A percentile compares a stretch with the other conserved stretches of the same genome.
Conservation (phyloP, 169 alveolate species). For the Condylostoma magnum region DNA sequence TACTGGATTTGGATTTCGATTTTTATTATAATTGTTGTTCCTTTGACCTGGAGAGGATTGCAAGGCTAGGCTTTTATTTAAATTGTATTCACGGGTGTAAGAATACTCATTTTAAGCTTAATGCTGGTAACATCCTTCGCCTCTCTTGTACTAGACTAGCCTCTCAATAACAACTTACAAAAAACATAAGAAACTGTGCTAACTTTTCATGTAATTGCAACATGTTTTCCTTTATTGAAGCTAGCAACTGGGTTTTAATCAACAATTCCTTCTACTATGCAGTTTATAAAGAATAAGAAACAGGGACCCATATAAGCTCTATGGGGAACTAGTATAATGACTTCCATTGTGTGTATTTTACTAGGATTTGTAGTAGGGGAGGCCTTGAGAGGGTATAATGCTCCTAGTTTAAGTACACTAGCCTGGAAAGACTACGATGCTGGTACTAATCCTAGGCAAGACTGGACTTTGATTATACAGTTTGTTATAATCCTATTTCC, state of each 20-base stretch:
- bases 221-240: not conserved
- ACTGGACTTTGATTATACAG: constrained; percentile 16
- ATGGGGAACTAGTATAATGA: not conserved
- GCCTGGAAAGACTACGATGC: not conserved
- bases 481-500: constrained; percentile 1
- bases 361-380: not conserved
- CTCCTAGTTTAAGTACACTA: not conserved
- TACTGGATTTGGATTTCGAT: not conserved
- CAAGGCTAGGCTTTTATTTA: not conserved
- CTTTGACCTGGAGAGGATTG: constrained; percentile 12
- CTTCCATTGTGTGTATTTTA: not conserved
- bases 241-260: not conserved
- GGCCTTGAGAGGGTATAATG: not conserved
- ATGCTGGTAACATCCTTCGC: not conserved
- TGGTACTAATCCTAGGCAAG: not conserved
- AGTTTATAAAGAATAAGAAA: not conserved
- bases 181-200: not conserved
- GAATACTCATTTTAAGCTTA: not conserved
- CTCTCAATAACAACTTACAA: not conserved
- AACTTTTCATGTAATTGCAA: not conserved
- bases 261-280: not conserved
- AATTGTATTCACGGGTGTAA: not conserved
- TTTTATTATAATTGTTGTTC: not conserved
- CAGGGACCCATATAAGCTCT: not conserved
- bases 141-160: not conserved